These are phyloP conservation scores for Suillus tomentosus DNA, from an alignment of 768 basidiomycete genomes.

Conservation along the genomic window DNA sequence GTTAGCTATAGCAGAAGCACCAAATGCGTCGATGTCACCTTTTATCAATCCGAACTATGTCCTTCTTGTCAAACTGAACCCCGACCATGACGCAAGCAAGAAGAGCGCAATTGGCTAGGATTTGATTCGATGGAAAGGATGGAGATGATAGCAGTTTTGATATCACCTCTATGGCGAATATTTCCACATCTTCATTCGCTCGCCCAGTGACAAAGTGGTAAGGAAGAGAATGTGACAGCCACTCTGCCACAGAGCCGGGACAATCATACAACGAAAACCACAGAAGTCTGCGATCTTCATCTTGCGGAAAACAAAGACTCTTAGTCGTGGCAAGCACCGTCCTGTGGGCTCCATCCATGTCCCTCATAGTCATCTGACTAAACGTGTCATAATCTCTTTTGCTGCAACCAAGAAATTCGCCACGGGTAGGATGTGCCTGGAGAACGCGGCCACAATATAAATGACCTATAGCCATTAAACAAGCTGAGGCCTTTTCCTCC, in stretches of 20 bases:
- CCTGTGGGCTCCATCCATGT: accelerated
- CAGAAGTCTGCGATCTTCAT: background rate
- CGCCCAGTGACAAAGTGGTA: background rate
- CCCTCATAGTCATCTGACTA: accelerated
- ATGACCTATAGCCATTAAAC: background rate
- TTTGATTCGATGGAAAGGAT: background rate
- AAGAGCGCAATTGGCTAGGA: background rate
- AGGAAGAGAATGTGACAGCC: background rate
- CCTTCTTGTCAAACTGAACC: background rate
- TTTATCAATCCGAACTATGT: background rate
- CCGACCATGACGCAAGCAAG: background rate
- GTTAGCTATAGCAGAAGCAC: background rate
- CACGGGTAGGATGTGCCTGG: background rate
- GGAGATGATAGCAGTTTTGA: background rate
- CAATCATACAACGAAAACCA: accelerated
- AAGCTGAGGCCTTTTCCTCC: background rate
- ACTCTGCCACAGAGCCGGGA: background rate
- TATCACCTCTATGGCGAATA: background rate
- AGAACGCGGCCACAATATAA: background rate
- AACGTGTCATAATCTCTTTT: background rate
- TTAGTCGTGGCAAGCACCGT: background rate
- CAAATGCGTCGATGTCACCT: background rate
- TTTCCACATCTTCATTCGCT: background rate
- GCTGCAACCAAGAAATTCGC: background rate
- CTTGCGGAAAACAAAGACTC: background rate